Base-by-base conservation (phyloP, 116 monocot species). In the Dioscorea cayenensis region DNA sequence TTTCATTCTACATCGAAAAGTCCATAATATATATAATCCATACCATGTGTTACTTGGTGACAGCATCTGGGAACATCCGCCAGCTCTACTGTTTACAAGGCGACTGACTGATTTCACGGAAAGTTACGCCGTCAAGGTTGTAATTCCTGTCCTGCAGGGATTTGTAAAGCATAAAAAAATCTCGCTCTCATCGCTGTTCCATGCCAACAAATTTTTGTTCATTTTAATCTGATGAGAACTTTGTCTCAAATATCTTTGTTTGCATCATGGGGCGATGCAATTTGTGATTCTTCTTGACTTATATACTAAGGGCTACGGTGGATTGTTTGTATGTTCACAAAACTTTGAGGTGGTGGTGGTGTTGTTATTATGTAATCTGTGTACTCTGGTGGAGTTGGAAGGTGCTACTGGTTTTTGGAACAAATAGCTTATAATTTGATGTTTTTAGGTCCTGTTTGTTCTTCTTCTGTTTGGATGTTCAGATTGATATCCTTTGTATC, bases 31-130 rank as follows among this genome's bases (percentile, higher is more conserved):
- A 14, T 55, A 18, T 55, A 18, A 2, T 55, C n/a, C 55, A 16
- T 55, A 14, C 51, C 51, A 2, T 55, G 55, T 5, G 5, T 55
- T 16, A 14, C 55, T 55, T 55, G n/a, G 55, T 58, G 25, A 37
- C 81, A 85, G 85, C 81, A 36, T 76, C 85, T 18, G 81, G 85
- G 25, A 85, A 85, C 64, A 76, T 85, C 28, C 81, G 81, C 72
- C 85, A 85, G 52, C 85, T 85, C 21, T 85, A 81, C 65, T 85
- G 85, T 49, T 72, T 81, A 11, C 85, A 85, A 52, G 81, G 75
- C 19, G 81, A 85, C 58, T 85, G 75, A 85, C 62, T 55, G 17
- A 43, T 12, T 10, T 43, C 7, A 43, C 12, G 43, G 43, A 43
- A 43, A 32, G 32, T 12, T 12, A 43, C 1, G 43, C 8, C 12